Base-by-base conservation (phyloP, 108 stramenopile species). In the Bacterosira constricta region DNA sequence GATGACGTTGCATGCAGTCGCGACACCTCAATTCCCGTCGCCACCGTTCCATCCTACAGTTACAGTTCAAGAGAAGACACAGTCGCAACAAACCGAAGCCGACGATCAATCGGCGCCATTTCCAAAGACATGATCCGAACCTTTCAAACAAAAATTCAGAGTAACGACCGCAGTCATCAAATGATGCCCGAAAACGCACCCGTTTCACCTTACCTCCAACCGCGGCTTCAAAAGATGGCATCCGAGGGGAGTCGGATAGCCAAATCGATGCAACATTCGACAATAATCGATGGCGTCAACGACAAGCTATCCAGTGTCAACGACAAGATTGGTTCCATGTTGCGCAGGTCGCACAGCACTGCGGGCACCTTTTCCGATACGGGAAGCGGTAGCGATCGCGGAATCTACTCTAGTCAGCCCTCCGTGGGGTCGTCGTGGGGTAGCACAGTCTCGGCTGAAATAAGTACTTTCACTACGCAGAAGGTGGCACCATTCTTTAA, bases 401-500 rank as follows among this genome's bases (percentile, higher is more conserved):
- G 60, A 13, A 61, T 61, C 44, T 61, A 61, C 44, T 42, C 42
- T 29, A 61, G 39, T 61, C 42, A 45, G 23, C 27, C 36, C 39
- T 42, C 41, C 12, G 13, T 42, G 41, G 23, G 30, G 39, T 17
- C 15, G 27, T 38, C 60, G 29, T 61, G 60, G 60, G 60, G 60
- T 13, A 61, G 44, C 60, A 45, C 60, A 1, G 38, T 61, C 39
- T 37, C 37, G 17, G 60, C 60, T 15, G 60, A 61, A 45, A 61
- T 61, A 10, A 61, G 26, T 30, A 41, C 39, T 27, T 61, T 61
- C 44, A 61, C 60, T 12, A 34, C 60, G 12, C 60, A 61, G 26
- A 61, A 61, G 39, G 39, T 61, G 35, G 60, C n/a, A 7, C 60
- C 38, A 30, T 61, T 61, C 31, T 61, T 61, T 30, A 54, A 34